Base-by-base conservation (phyloP, 2,329 filamentous ascomycete species). In the Coniochaeta sp. region DNA sequence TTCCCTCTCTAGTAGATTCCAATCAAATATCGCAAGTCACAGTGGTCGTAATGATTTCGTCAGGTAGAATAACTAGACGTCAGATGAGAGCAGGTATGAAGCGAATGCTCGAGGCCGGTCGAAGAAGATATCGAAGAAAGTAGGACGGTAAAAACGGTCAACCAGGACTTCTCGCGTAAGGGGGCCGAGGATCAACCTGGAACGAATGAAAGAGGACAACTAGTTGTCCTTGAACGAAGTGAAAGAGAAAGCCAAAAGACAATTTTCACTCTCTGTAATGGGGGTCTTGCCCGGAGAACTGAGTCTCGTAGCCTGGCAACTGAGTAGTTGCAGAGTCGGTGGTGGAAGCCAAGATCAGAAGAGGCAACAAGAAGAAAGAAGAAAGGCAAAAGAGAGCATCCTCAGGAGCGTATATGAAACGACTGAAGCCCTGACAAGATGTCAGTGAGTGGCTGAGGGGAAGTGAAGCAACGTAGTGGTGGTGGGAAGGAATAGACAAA, bases 131-230 rank as follows among this genome's bases (percentile, higher is more conserved):
- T 60, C 47, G 62, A 63, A 65, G 60, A 62, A 4, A 9, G 34
- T 12, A 62, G 38, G 43, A 47, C 43, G 40, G 7, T 47, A 64
- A 60, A 65, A 66, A 66, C 66, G 67, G 65, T 65, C 64, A 65
- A 66, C 60, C 65, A 63, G 66, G 56, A 58, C 43, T 34, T 58
- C 61, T 58, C 55, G 47, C 62, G 63, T 36, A 79, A 77, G 67
- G 70, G 63, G 73, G 77, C 80, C 81, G 73, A 84, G 81, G 81
- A 75, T 84, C 81, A 83, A 84, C 81, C 81, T 79, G 79, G 78
- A 76, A 77, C 72, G 78, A 81, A 81, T 62, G 64, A 67, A 76
- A 79, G 65, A 64, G 65, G 61, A 66, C 65, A 70, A 67, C 61
- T 67, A 67, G 64, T 64, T 69, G 67, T 67, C 68, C 61, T 62